These are phyloP conservation scores for Hymenoscyphus occultus DNA, from an alignment of 2,329 filamentous ascomycete genomes.

Conservation along the genomic window DNA sequence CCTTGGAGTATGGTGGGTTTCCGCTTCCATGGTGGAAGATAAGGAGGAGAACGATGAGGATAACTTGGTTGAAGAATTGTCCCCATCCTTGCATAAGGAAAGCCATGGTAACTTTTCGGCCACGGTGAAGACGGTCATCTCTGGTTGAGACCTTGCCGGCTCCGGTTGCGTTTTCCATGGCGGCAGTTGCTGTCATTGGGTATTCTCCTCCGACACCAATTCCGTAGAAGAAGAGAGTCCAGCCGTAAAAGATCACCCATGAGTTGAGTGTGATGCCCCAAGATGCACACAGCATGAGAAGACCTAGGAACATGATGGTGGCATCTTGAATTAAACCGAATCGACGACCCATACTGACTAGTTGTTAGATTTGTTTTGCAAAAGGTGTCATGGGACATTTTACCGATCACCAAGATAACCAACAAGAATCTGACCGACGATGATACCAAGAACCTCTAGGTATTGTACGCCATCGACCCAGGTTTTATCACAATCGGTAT, in stretches of 20 bases:
- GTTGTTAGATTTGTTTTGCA: conserved; percentile 10
- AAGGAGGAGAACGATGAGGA: conserved; percentile 81
- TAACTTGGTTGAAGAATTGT: conserved; percentile 88
- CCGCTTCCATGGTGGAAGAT: conserved; percentile 71
- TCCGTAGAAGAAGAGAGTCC: conserved; percentile 90
- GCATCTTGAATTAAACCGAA: conserved; percentile 97
- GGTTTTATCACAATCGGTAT: conserved; percentile 66
- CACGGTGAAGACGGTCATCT: conserved; percentile 91
- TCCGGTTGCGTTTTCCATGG: conserved; percentile 88
- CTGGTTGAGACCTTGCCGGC: conserved; percentile 83
- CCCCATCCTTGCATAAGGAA: conserved; percentile 99
- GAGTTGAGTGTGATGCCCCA: conserved; percentile 87
- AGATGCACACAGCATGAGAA: conserved; percentile 85
- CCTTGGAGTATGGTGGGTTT: conserved; percentile 68
- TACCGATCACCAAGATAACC: conserved; percentile 73
- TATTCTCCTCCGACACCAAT: conserved; percentile 81
- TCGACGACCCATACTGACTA: conserved; percentile 76
- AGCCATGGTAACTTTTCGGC: conserved; percentile 90
- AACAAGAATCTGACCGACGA: conserved; percentile 85
- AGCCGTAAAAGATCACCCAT: conserved; percentile 97
- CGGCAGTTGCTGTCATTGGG: conserved; percentile 92
- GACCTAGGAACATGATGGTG: conserved; percentile 86
- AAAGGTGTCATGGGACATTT: conserved; percentile 29
- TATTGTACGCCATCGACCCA: conserved; percentile 87
- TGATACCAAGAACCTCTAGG: conserved; percentile 91